Percentiles rank a stretch among this genome's conserved stretches.
These are phyloP conservation scores for Fusarium sp. DNA, from an alignment of 2,329 filamentous ascomycete genomes.

Conservation along the genomic window DNA sequence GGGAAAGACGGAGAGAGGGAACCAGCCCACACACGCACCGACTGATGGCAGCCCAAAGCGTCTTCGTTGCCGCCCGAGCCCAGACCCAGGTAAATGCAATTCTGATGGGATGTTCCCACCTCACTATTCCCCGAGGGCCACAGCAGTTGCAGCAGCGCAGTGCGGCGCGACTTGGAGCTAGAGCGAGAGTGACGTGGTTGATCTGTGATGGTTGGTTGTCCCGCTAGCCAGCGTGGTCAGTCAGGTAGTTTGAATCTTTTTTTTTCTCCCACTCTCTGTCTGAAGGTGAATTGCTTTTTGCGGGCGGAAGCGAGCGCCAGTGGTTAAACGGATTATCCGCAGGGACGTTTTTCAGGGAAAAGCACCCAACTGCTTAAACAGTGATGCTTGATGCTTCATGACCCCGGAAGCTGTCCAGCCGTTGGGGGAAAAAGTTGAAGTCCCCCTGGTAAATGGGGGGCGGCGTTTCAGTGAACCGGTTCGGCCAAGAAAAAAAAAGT, in stretches of 20 bases:
- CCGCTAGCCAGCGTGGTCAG: conserved; percentile 7
- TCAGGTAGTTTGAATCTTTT: not conserved
- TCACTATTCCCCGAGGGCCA: conserved; percentile 33
- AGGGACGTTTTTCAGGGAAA: too few species aligned
- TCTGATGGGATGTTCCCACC: conserved; percentile 23
- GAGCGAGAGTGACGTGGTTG: conserved; percentile 38
- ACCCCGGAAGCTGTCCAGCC: conserved; percentile 6
- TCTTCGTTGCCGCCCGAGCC: conserved; percentile 12
- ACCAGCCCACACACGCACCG: not conserved
- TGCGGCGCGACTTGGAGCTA: not conserved
- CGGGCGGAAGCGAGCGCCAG: not conserved
- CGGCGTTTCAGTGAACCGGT: conserved; percentile 16
- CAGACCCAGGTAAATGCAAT: not conserved
- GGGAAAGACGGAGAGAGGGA: not conserved
- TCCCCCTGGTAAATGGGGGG: not conserved
- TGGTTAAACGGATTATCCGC: not conserved
- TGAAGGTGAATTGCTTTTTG: not conserved
- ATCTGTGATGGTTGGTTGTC: conserved; percentile 25
- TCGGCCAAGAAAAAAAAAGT: conserved; percentile 7
- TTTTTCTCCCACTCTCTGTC: not conserved
- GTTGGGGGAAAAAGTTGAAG: not conserved
- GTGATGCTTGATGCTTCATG: not conserved
- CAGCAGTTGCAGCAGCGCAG: not conserved
- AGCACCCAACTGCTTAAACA: not conserved
- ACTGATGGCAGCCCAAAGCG: conserved; percentile 23